Conservation (phyloP, 1,284 basidiomycete genomes). For the Flammula alnicola region DNA sequence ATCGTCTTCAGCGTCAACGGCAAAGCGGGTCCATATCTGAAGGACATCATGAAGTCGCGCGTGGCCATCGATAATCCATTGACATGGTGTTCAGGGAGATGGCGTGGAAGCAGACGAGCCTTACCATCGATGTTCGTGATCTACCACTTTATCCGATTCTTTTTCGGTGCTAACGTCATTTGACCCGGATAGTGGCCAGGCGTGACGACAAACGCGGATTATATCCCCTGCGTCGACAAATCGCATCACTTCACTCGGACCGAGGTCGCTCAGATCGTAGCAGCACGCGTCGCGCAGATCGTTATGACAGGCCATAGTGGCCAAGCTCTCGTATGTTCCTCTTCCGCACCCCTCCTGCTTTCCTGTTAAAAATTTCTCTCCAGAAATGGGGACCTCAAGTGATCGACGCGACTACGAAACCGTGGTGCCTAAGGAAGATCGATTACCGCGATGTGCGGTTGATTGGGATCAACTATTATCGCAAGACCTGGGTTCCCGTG, state of each 20-base stretch:
- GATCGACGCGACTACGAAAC: constrained; percentile 4
- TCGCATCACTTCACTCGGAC: constrained; percentile 24
- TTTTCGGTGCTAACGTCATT: background rate
- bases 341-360: background rate
- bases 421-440: constrained; percentile 22
- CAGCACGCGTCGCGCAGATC: constrained; percentile 7
- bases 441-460: constrained; percentile 28
- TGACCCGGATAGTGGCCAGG: constrained; percentile 33
- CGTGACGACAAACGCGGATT: constrained; percentile 3
- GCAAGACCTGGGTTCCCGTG: constrained; percentile 32
- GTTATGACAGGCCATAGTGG: constrained; percentile 8
- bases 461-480: constrained; percentile 34
- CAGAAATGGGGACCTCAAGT: constrained; percentile 20
- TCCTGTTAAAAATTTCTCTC: background rate
- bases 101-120: constrained; percentile 29
- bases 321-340: constrained; percentile 2
- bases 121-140: constrained; percentile 32
- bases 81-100: constrained; percentile 26
- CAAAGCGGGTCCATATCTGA: constrained; percentile 23
- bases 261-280: constrained; percentile 21
- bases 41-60: constrained; percentile 21
- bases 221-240: constrained; percentile 11
- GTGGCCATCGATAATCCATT: too few relatives aligned
- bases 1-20: constrained; percentile 31
- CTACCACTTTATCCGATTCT: background rate